Conservation (phyloP, 2,329 filamentous ascomycete species). For the Aspergillus ochraceus region DNA sequence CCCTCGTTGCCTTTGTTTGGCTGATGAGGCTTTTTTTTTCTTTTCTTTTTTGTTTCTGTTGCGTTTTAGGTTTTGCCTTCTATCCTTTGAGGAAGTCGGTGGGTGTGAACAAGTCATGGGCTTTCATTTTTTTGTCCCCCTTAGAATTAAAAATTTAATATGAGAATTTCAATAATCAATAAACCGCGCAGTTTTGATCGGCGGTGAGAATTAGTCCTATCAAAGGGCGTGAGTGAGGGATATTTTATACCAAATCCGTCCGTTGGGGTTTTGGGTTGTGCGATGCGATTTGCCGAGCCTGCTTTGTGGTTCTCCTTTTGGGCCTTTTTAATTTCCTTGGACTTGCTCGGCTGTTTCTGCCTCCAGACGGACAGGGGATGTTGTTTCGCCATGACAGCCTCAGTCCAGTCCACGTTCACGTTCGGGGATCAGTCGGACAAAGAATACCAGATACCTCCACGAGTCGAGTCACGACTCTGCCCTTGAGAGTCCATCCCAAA, state of each 20-base stretch:
- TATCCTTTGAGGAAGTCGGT: too few species aligned
- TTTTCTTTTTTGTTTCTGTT: not conserved
- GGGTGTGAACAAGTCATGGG: not conserved
- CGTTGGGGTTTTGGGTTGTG: not conserved
- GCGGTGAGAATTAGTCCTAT: not conserved
- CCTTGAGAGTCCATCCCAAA: too few species aligned
- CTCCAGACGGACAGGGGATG: too few species aligned
- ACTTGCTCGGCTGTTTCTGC: too few species aligned
- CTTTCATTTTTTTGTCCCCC: not conserved
- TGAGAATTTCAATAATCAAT: too few species aligned
- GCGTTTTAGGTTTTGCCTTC: not conserved
- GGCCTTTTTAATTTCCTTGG: not conserved
- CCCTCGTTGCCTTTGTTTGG: slow-evolving; percentile 1
- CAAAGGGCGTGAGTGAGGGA: not conserved
- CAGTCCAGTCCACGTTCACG: too few species aligned
- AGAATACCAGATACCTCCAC: too few species aligned
- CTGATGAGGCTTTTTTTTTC: not conserved
- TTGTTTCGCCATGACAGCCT: too few species aligned
- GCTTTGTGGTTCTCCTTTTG: too few species aligned
- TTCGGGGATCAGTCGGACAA: too few species aligned
- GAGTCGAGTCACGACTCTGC: too few species aligned
- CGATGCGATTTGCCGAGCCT: not conserved
- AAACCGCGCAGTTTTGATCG: not conserved
- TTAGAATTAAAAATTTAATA: too few species aligned
- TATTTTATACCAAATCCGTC: not conserved